Evolutionary conservation across 805 yeast genomes (phyloP), one percentile per base, ranked within the genome.

Genomic region (Saturnispora sekii): DNA sequence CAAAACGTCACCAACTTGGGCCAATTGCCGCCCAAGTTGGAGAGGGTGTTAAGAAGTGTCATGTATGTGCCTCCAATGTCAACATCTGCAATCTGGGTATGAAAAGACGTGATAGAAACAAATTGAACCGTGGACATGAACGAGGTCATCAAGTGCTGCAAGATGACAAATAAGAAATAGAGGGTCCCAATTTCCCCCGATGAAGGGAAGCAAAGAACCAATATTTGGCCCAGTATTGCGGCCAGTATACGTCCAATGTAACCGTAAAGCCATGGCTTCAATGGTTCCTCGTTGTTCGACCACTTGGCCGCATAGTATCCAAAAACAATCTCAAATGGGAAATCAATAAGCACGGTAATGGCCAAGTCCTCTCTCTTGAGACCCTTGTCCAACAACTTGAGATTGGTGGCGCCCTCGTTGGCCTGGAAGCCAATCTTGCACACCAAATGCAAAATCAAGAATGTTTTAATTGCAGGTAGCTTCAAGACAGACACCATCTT

Each of bases 11-110:
- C 67, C n/a, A 86, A 67, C 44, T 87, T 73, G 2, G 98, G 98
- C 98, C 98, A 93, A 37, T 94, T 93, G 10, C 98, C 98, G 18
- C 98, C 98, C 47, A 90, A 72, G 60, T 93, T 93, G 35, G 94
- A 79, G 40, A 93, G 69, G 0, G 98, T 93, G 63, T 93, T 93
- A 47, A 93, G 69, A 0, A 95, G 81, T 0, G 98, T 93, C 97
- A 93, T 90, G 62, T 93, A 93, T 0, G 98, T 93, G 1, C 98
- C 98, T 14, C 98, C 98, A 55, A 93, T 85, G 15, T 79, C 65
- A 0, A 98, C 97, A 60, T 93, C 98, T 2, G 98, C 96, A 44
- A 93, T 84, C 54, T 81, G 79, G 3, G 97, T 90, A 64, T 90
- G 97, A 70, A 93, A 93, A 0, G 97, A 95, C 58, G 88, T 83